Conservation (phyloP, 768 basidiomycete species). For the Podaxis pistillaris region DNA sequence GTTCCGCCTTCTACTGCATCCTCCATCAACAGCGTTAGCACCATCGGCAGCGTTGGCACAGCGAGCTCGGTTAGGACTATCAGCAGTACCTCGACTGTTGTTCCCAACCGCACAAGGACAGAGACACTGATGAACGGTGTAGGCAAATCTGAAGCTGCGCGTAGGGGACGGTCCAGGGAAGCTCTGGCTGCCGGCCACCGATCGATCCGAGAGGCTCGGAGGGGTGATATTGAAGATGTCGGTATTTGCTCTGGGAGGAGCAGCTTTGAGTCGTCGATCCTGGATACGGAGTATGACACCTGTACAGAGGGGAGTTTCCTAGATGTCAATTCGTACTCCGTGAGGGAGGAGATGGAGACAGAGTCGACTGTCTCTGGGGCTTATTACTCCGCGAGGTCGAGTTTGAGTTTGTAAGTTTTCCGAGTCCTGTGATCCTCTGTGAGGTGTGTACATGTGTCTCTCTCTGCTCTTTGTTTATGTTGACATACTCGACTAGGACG, state of each 20-base stretch:
- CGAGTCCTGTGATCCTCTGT: neutral
- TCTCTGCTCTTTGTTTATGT: neutral
- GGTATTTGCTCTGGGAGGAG: neutral
- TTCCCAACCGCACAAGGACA: neutral
- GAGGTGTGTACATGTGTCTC: neutral
- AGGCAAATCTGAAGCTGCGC: neutral
- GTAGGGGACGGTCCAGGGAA: neutral
- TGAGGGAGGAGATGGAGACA: neutral
- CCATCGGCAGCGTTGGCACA: neutral
- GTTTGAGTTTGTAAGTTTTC: neutral
- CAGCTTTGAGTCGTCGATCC: conserved; percentile 3
- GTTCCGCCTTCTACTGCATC: conserved; percentile 1
- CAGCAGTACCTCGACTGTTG: conserved; percentile 8
- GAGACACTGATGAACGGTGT: neutral
- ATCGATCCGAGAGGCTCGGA: neutral
- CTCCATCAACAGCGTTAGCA: neutral
- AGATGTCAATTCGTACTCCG: neutral
- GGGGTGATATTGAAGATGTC: neutral
- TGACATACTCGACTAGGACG: neutral
- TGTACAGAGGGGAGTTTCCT: conserved; percentile 6
- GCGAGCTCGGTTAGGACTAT: neutral
- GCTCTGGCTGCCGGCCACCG: neutral
- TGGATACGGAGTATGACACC: conserved; percentile 8
- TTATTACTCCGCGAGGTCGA: conserved; percentile 12
- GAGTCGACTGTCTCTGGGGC: neutral